Percentiles rank a stretch among this genome's conserved stretches.
Conservation (phyloP, 2,329 filamentous ascomycete genomes). For the Trichophyton benhamiae region DNA sequence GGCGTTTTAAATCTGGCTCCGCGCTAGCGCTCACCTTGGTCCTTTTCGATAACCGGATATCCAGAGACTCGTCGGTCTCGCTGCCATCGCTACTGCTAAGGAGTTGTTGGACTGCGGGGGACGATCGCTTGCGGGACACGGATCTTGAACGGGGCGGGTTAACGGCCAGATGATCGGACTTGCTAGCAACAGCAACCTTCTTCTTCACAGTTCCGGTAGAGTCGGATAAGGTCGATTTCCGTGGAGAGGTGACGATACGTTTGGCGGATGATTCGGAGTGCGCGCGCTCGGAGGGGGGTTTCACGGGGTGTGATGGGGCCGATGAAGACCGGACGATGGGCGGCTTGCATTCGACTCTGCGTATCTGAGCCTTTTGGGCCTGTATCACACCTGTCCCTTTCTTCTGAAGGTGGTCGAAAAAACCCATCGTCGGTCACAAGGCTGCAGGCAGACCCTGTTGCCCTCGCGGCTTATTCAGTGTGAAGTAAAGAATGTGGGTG, state of each 20-base stretch:
- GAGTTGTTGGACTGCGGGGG: conserved; percentile 25
- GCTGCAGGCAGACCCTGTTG: neutral
- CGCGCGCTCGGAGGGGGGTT: conserved; percentile 13
- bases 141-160: conserved; percentile 9
- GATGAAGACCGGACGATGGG: conserved; percentile 20
- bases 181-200: neutral
- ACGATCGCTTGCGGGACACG: conserved; percentile 26
- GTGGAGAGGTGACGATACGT: neutral
- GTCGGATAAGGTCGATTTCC: neutral
- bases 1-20: conserved; percentile 34
- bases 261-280: conserved; percentile 3
- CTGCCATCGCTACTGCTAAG: conserved; percentile 30
- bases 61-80: conserved; percentile 27
- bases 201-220: neutral
- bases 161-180: neutral
- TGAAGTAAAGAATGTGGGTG: neutral
- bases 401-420: conserved; percentile 36
- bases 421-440: conserved; percentile 23
- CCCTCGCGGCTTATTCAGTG: neutral
- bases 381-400: conserved; percentile 32
- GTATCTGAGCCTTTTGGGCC: conserved; percentile 31
- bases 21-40: conserved; percentile 28
- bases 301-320: conserved; percentile 13
- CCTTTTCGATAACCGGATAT: conserved; percentile 32
- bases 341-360: conserved; percentile 30